Evolutionary conservation across 2,329 filamentous ascomycete genomes (phyloP).

Genomic region (Fusarium burgessii): DNA sequence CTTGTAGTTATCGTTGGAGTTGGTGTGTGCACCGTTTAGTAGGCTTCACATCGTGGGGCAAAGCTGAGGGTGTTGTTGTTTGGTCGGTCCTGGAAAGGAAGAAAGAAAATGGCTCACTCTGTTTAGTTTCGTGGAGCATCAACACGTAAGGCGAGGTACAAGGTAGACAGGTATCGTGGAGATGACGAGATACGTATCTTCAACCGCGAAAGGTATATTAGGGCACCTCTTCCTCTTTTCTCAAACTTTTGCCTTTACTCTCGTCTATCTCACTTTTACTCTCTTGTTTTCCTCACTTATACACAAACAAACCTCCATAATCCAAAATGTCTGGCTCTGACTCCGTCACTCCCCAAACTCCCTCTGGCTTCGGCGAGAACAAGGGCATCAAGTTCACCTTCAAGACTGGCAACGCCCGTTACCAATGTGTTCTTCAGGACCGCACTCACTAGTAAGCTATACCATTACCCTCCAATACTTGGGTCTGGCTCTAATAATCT

Average conservation of each 20-base stretch:
- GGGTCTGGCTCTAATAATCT: constrained; percentile 21
- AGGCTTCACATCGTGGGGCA: constrained; percentile 47
- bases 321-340: constrained; percentile 42
- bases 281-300: constrained; percentile 1
- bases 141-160: constrained; percentile 13
- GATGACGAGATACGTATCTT: constrained; percentile 45
- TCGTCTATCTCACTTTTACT: constrained; percentile 3
- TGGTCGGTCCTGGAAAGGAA: constrained; percentile 7
- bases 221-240: constrained; percentile 21
- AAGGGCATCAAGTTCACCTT: constrained; percentile 61
- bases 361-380: constrained; percentile 52
- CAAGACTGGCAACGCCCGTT: constrained; percentile 56
- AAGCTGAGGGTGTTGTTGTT: constrained; percentile 39
- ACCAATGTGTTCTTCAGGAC: constrained; percentile 59
- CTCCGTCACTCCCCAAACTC: constrained; percentile 31
- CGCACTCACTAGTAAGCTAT: constrained; percentile 57
- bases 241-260: neutral
- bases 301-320: constrained; percentile 19
- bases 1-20: constrained; percentile 13
- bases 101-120: constrained; percentile 48
- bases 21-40: constrained; percentile 31
- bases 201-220: constrained; percentile 44
- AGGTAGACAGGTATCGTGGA: constrained; percentile 8
- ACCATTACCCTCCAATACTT: neutral
- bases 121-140: constrained; percentile 42